phyloP scores from a whole-genome alignment of 768 basidiomycete species.

The Lactifluus subvellereus region DNA sequence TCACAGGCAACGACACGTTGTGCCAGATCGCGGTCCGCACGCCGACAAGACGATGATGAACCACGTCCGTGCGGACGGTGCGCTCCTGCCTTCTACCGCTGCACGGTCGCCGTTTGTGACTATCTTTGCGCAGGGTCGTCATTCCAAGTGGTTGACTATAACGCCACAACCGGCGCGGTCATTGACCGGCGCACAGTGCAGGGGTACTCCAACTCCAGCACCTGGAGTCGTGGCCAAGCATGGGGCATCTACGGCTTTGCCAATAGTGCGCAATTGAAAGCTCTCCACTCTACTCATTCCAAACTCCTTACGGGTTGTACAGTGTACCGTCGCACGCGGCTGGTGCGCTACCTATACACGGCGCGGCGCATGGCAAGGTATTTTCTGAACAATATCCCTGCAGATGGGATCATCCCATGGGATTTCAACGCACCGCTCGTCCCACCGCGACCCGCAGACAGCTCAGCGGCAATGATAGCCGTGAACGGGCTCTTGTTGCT shows the following conservation, averaged over 20 bases:
- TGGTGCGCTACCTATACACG: constrained; percentile 51
- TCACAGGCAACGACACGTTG: constrained; percentile 56
- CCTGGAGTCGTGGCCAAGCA: constrained; percentile 69
- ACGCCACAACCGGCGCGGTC: constrained; percentile 56
- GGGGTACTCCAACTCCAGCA: constrained; percentile 57
- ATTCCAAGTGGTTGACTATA: constrained; percentile 59
- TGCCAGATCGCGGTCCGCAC: constrained; percentile 55
- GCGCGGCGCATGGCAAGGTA: constrained; percentile 52
- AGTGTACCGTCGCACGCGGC: constrained; percentile 57
- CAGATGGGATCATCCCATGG: constrained; percentile 66
- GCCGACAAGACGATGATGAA: constrained; percentile 63
- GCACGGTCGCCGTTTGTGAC: neutral
- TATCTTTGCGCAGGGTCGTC: constrained; percentile 28
- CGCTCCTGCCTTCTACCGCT: constrained; percentile 13
- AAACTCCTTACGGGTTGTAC: neutral
- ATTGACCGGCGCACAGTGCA: constrained; percentile 53
- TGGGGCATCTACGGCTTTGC: constrained; percentile 70
- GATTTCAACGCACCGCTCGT: constrained; percentile 64
- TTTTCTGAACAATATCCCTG: constrained; percentile 55
- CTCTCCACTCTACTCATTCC: neutral
- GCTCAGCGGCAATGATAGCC: constrained; percentile 61
- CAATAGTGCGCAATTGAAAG: constrained; percentile 43
- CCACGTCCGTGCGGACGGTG: constrained; percentile 60
- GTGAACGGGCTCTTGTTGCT: constrained; percentile 56
- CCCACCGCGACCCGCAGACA: constrained; percentile 59